Base-by-base conservation (phyloP, 371 early-diverging fungal genomes). In the Syncephalis plumigaleata region DNA sequence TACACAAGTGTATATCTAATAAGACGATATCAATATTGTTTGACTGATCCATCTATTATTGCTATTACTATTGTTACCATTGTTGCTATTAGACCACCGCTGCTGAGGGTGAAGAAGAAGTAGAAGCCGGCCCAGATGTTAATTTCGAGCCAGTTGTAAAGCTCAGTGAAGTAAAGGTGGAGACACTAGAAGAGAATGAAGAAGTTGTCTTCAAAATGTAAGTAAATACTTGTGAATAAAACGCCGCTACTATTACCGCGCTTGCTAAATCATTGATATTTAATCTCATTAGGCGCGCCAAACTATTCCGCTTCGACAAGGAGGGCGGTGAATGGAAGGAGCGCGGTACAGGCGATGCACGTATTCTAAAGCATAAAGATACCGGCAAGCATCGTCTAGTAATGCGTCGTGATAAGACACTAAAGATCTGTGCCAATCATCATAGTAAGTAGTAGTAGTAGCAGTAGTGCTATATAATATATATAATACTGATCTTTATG, bases 401-500 rank as follows among this genome's bases (percentile, higher is more conserved):
- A 59, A 96, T 96, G 97, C 84, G 95, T 47, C 84, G 97, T 47
- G 97, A 95, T 59, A 91, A 95, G 74, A 94, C 92, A 22, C 81
- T 70, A 63, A 96, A 95, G 79, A 82, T 96, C 52, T 96, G 97
- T 64, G 96, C 96, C 64, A 96, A 96, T 79, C 97, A 96, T 74
- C 78, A 75, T 49, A 63, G 77, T 77, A 68, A 50, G 51, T 54
- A n/a, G n/a, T n/a, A n/a, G n/a, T n/a, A n/a, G n/a, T n/a, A n/a
- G n/a, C n/a, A n/a, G 18, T 15, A 15, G 26, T 15, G 20, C 15
- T 25, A 8, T 18, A n/a, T 31, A 7, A 31, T 31, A 31, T 45
- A 23, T 8, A 15, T 9, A 18, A 15, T 42, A 36, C 50, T 36
- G 36, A 26, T 31, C 18, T 5, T 44, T 49, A 18, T 40, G 18